Conservation (phyloP, 164 flowering plant species). For the Magnolia changhungtana region DNA sequence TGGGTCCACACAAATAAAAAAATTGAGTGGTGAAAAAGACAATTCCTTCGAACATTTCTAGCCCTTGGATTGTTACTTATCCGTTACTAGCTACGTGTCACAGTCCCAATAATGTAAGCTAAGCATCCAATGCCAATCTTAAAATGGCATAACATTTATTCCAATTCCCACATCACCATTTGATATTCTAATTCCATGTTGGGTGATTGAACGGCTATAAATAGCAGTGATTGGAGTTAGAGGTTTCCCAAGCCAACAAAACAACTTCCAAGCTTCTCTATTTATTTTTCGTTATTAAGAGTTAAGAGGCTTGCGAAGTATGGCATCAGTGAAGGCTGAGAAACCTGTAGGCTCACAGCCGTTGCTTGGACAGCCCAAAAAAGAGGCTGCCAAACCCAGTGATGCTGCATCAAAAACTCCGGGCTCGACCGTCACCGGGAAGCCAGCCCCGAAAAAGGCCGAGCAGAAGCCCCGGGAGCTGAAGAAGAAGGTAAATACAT, state of each 20-base stretch:
- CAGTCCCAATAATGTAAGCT: background rate
- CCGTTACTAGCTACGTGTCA: background rate
- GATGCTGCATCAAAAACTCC: conserved; percentile 12
- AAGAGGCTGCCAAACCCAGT: conserved; percentile 8
- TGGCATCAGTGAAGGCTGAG: conserved; percentile 45
- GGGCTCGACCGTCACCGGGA: conserved; percentile 12
- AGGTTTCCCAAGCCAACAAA: background rate
- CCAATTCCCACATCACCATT: background rate
- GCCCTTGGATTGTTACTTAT: background rate
- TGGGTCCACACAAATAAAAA: background rate
- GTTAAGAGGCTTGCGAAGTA: background rate
- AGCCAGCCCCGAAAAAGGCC: conserved; percentile 31
- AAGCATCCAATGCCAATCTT: conserved; percentile 12
- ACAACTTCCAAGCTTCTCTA: background rate
- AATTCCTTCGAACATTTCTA: no score
- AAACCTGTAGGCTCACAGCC: conserved; percentile 27
- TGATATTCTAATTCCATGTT: conserved; percentile 11
- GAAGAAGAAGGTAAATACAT: conserved; percentile 28
- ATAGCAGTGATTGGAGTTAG: background rate
- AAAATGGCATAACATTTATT: background rate
- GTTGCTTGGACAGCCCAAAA: conserved; percentile 4
- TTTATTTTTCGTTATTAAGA: background rate
- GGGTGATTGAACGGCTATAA: background rate
- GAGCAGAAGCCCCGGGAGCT: conserved; percentile 33
- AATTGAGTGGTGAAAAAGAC: background rate